phyloP scores from a whole-genome alignment of 2,329 filamentous ascomycete species.

The Emmonsia crescens region DNA sequence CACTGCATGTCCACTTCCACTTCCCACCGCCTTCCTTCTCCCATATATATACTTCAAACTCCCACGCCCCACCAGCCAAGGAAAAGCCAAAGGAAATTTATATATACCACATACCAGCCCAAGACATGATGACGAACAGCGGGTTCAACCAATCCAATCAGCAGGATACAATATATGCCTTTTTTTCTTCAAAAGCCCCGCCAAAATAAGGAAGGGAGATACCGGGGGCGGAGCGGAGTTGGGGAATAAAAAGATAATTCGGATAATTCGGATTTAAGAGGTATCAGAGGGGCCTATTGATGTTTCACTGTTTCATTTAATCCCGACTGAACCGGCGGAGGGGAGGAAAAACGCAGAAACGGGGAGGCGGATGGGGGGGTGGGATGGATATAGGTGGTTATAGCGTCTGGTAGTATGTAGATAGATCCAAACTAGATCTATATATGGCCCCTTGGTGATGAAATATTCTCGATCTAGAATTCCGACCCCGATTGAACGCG shows the following conservation, averaged over 20 bases:
- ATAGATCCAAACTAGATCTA: too few species aligned
- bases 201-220: background rate
- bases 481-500: too few species aligned
- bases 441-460: background rate
- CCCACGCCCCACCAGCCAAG: background rate
- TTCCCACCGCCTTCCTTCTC: background rate
- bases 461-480: too few species aligned
- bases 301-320: background rate
- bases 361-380: too few species aligned
- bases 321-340: background rate
- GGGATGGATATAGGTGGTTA: background rate
- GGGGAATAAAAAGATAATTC: background rate
- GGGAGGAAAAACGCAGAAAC: too few species aligned
- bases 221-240: background rate
- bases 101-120: constrained; percentile 11
- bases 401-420: background rate
- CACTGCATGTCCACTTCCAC: background rate
- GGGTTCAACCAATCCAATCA: background rate
- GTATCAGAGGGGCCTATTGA: background rate
- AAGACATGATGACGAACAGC: constrained; percentile 11
- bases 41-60: background rate
- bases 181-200: background rate
- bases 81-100: background rate
- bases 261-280: background rate
- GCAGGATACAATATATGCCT: background rate